Evolutionary conservation across 306 rosid species (phyloP).

Genomic region (Citrullus amarus): DNA sequence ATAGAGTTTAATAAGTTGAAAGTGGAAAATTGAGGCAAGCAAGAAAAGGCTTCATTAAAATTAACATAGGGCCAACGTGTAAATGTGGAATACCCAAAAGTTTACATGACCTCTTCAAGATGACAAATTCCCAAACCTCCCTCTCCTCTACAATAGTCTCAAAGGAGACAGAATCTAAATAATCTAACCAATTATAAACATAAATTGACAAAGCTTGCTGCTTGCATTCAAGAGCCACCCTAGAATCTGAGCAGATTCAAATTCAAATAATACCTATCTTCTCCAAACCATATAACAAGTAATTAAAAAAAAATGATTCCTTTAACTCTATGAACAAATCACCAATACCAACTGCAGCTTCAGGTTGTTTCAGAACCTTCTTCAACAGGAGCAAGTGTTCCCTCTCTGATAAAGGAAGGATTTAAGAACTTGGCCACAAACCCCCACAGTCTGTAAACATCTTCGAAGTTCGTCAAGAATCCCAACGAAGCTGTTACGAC

Average conservation of each 20-base stretch:
- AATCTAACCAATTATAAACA: neutral
- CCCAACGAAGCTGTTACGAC: slow-evolving; percentile 91
- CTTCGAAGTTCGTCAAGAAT: slow-evolving; percentile 84
- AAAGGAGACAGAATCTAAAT: slow-evolving; percentile 3
- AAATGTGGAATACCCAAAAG: neutral
- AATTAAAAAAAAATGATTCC: neutral
- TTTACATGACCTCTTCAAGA: neutral
- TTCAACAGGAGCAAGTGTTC: slow-evolving; percentile 51
- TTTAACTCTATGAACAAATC: neutral
- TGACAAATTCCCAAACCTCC: neutral
- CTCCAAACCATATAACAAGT: neutral
- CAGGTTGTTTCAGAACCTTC: slow-evolving; percentile 30
- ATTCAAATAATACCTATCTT: neutral
- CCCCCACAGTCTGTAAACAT: slow-evolving; percentile 83
- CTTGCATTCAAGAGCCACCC: neutral
- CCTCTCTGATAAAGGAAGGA: slow-evolving; percentile 46
- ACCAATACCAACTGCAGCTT: neutral
- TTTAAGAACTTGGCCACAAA: slow-evolving; percentile 75
- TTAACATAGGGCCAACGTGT: neutral
- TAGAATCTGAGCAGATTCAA: neutral
- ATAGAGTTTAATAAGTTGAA: neutral
- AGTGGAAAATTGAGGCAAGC: neutral
- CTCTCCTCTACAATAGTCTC: neutral
- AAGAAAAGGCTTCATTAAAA: neutral
- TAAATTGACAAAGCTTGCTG: neutral